Evolutionary conservation across 495 filamentous ascomycete genomes (phyloP), one percentile per base, ranked within the genome.

Genomic region (Penicillium psychrofluorescens): DNA sequence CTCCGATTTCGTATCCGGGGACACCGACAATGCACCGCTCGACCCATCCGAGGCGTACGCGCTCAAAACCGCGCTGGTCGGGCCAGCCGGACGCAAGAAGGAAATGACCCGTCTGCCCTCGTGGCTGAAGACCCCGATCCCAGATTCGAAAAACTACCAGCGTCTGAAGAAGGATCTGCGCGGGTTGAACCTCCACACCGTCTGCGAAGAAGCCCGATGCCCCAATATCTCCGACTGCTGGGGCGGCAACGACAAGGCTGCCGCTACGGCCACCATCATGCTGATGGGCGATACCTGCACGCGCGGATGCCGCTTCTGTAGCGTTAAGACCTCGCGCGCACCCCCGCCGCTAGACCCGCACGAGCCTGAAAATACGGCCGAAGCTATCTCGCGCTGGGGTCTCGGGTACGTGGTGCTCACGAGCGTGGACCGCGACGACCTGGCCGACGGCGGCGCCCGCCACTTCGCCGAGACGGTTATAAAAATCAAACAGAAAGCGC

Each of bases 231-330:
- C 84, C 49, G 89, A 95, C 62, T 98, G 92, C 74, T 98, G 92
- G 92, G 92, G 92, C 44, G 92, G 92, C 30, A 76, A 68, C 53
- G 79, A 85, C 63, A 95, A 95, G 68, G 78, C 81, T 38, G 82
- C 88, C 15, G 94, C 94, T 1, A 98, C 92, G 22, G 92, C 94
- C 0, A 98, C 92, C 8, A 97, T 98, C 68, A 97, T 98, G 94
- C 73, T 97, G 7, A 96, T 97, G 91, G 92, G 92, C 49, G 92
- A 98, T 58, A 96, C 92, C 7, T 98, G 92, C 67, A 98, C 92
- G 8, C 83, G 92, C 27, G 92, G 92, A 14, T 98, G 92, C 64
- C 81, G 94, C 35, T 98, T 98, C 75, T 98, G 92, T 74, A 85
- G 80, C 45, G 92, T 98, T 38, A 96, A 96, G 79, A 98, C 92